A percentile compares a stretch with the other conserved stretches of the same genome.
These are phyloP conservation scores for Sphaerosporella brunnea DNA, from an alignment of 495 filamentous ascomycete species.

Conservation along the genomic window DNA sequence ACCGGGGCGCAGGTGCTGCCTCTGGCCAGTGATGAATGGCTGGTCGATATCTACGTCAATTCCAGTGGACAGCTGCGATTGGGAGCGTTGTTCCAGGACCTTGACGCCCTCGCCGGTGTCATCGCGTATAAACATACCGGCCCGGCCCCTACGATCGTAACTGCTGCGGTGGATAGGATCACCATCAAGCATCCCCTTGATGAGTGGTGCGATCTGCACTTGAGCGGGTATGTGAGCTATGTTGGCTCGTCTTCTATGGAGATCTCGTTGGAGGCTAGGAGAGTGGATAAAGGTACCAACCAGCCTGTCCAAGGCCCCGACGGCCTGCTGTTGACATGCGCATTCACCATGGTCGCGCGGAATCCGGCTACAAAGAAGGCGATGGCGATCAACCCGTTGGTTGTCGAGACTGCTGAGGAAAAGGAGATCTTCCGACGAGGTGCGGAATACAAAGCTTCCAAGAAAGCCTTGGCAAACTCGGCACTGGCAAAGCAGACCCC, in stretches of 20 bases:
- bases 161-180: slow-evolving; percentile 65
- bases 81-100: slow-evolving; percentile 60
- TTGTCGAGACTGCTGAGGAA: slow-evolving; percentile 54
- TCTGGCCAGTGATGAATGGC: slow-evolving; percentile 51
- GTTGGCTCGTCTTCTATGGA: slow-evolving; percentile 70
- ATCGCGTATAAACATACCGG: slow-evolving; percentile 74
- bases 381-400: slow-evolving; percentile 32
- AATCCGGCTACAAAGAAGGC: slow-evolving; percentile 56
- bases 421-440: slow-evolving; percentile 47
- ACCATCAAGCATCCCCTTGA: slow-evolving; percentile 54
- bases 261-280: slow-evolving; percentile 50
- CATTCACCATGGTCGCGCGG: slow-evolving; percentile 69
- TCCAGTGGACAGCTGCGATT: slow-evolving; percentile 48
- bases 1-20: slow-evolving; percentile 39
- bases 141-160: slow-evolving; percentile 57
- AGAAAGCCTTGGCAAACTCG: slow-evolving; percentile 45
- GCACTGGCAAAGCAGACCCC: slow-evolving; percentile 55
- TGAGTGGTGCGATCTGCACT: slow-evolving; percentile 64
- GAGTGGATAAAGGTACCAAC: slow-evolving; percentile 42
- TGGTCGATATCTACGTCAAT: slow-evolving; percentile 52
- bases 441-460: slow-evolving; percentile 55
- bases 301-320: slow-evolving; percentile 16
- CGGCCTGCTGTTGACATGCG: slow-evolving; percentile 52
- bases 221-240: slow-evolving; percentile 66
- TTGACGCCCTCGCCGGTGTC: slow-evolving; percentile 65